Evolutionary conservation across 768 basidiomycete species (phyloP).

Genomic region (Phaffia tasmanica): DNA sequence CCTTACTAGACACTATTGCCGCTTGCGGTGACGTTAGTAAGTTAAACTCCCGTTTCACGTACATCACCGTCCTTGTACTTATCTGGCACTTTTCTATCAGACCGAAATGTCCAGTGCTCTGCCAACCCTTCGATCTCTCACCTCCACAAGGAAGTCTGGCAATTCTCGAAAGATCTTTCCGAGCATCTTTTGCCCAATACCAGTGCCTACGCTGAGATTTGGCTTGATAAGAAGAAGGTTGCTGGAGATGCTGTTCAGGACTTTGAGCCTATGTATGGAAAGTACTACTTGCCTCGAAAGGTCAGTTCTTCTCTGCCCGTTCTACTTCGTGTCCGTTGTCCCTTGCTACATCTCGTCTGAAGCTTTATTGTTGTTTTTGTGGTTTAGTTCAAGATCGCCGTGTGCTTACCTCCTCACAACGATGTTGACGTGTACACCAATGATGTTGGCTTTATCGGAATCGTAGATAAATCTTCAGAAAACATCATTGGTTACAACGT

Average conservation of each 20-base stretch:
- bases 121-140: constrained; percentile 82
- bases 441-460: constrained; percentile 93
- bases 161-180: constrained; percentile 73
- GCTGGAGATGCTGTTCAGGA: constrained; percentile 88
- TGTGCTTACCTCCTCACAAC: constrained; percentile 91
- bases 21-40: constrained; percentile 98
- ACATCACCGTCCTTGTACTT: background rate
- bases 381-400: constrained; percentile 83
- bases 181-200: constrained; percentile 79
- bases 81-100: constrained; percentile 15
- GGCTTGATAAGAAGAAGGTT: constrained; percentile 94
- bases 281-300: constrained; percentile 92
- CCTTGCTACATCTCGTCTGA: background rate
- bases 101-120: constrained; percentile 79
- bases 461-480: constrained; percentile 56
- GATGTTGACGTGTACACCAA: constrained; percentile 93
- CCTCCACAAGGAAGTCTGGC: constrained; percentile 68
- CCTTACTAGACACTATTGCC: constrained; percentile 83
- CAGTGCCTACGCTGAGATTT: constrained; percentile 94
- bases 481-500: constrained; percentile 89
- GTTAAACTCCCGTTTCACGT: constrained; percentile 20
- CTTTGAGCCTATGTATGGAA: constrained; percentile 93
- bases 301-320: constrained; percentile 41
- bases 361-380: background rate
- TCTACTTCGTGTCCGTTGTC: background rate